phyloP scores from a whole-genome alignment of 257 asterid species.

The Salvia hispanica region DNA sequence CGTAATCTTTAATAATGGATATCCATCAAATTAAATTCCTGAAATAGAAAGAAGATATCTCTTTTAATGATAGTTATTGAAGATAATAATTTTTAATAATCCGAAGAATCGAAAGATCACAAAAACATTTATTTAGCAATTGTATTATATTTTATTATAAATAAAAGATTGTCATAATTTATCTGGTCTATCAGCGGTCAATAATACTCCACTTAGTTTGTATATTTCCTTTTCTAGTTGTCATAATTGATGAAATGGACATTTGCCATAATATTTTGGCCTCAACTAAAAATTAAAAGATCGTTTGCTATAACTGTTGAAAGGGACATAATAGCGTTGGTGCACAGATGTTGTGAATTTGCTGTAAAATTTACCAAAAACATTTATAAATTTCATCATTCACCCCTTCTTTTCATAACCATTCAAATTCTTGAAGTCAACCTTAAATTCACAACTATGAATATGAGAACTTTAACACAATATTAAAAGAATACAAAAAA shows the following conservation, averaged over 20 bases:
- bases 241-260: constrained; percentile 52
- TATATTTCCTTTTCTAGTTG: constrained; percentile 28
- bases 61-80: too few relatives aligned
- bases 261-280: constrained; percentile 46
- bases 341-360: constrained; percentile 34
- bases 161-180: constrained; percentile 4
- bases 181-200: constrained; percentile 2
- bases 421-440: constrained; percentile 29
- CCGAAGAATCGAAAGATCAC: too few relatives aligned
- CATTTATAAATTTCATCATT: constrained; percentile 27
- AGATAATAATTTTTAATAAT: too few relatives aligned
- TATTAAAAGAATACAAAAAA: not conserved
- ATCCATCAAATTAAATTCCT: too few relatives aligned
- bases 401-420: not conserved
- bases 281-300: constrained; percentile 43
- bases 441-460: constrained; percentile 23
- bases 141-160: not conserved
- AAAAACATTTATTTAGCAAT: too few relatives aligned
- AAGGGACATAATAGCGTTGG: constrained; percentile 38
- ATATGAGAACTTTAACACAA: not conserved
- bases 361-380: constrained; percentile 25
- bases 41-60: too few relatives aligned
- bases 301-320: constrained; percentile 37
- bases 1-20: too few relatives aligned
- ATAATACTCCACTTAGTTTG: constrained; percentile 29